Conservation (phyloP, 2,329 filamentous ascomycete species). For the Fusarium incarnatum region DNA sequence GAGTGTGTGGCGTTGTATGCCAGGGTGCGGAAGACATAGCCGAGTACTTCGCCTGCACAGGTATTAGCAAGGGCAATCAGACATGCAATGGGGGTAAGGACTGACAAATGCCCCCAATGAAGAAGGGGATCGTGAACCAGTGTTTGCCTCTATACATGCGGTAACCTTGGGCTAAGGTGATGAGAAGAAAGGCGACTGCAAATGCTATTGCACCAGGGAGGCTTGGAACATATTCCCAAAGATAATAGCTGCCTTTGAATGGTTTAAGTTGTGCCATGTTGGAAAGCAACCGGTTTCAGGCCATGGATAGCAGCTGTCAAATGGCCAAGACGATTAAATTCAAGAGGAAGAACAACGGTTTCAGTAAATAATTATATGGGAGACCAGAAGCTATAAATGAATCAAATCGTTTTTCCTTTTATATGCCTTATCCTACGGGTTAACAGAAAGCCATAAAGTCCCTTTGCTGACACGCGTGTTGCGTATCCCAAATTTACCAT, state of each 20-base stretch:
- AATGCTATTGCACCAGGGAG: slow-evolving; percentile 59
- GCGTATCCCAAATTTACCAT: background rate
- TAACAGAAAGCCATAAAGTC: rapidly evolving
- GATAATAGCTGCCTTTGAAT: slow-evolving; percentile 11
- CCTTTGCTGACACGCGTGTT: slow-evolving; percentile 37
- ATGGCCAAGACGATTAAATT: too few species aligned
- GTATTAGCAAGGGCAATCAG: background rate
- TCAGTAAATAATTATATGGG: rapidly evolving
- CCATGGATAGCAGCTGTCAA: too few species aligned
- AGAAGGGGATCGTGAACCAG: slow-evolving; percentile 62
- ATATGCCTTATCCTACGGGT: background rate
- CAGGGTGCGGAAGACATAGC: slow-evolving; percentile 25
- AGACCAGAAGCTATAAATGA: background rate
- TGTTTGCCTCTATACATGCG: slow-evolving; percentile 56
- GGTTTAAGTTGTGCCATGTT: slow-evolving; percentile 20
- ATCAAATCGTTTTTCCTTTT: background rate
- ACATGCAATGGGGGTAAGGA: background rate
- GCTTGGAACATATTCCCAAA: slow-evolving; percentile 55
- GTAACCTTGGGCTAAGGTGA: slow-evolving; percentile 56
- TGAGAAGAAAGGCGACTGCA: slow-evolving; percentile 55
- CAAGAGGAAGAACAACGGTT: too few species aligned
- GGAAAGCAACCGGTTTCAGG: too few species aligned
- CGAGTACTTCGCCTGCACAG: slow-evolving; percentile 12
- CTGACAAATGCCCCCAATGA: slow-evolving; percentile 60
- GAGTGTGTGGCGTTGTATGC: slow-evolving; percentile 24